Conservation (phyloP, 2,329 filamentous ascomycete species). For the Microdochium paspali region DNA sequence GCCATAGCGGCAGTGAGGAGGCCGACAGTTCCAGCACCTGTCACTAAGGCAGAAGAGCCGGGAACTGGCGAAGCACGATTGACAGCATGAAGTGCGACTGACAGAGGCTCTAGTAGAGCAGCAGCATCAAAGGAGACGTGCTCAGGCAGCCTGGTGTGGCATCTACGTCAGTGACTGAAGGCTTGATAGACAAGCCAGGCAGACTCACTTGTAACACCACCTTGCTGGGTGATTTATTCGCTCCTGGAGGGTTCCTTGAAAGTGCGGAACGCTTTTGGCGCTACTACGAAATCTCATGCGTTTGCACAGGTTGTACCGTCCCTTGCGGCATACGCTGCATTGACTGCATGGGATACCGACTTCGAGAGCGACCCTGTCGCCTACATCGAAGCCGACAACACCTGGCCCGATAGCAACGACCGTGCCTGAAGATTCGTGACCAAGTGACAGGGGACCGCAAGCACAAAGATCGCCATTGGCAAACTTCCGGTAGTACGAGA, state of each 20-base stretch:
- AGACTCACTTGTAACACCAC: conserved; percentile 51
- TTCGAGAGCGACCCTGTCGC: conserved; percentile 42
- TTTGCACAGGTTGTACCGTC: conserved; percentile 54
- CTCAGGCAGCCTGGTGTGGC: conserved; percentile 39
- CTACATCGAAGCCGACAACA: conserved; percentile 40
- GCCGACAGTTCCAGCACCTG: conserved; percentile 57
- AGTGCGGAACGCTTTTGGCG: conserved; percentile 54
- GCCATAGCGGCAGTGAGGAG: conserved; percentile 55
- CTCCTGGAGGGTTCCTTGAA: conserved; percentile 53
- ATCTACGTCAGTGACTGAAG: conserved; percentile 14
- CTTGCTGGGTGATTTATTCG: conserved; percentile 51
- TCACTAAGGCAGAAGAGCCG: conserved; percentile 48
- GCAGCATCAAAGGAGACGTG: conserved; percentile 49
- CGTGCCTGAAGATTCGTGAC: conserved; percentile 53
- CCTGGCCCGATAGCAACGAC: conserved; percentile 45
- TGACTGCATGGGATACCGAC: conserved; percentile 27
- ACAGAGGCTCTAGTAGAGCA: conserved; percentile 51
- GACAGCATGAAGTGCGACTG: conserved; percentile 52
- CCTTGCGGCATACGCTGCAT: conserved; percentile 31
- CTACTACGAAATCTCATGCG: conserved; percentile 53
- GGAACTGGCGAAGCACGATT: conserved; percentile 43
- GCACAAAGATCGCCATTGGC: conserved; percentile 62
- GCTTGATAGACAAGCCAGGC: background rate
- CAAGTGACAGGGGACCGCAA: conserved; percentile 54
- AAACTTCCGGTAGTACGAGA: conserved; percentile 64